Base-by-base conservation (phyloP, 1,139 yeast genomes). In the Spencermartinsiella ligniputridi region DNA sequence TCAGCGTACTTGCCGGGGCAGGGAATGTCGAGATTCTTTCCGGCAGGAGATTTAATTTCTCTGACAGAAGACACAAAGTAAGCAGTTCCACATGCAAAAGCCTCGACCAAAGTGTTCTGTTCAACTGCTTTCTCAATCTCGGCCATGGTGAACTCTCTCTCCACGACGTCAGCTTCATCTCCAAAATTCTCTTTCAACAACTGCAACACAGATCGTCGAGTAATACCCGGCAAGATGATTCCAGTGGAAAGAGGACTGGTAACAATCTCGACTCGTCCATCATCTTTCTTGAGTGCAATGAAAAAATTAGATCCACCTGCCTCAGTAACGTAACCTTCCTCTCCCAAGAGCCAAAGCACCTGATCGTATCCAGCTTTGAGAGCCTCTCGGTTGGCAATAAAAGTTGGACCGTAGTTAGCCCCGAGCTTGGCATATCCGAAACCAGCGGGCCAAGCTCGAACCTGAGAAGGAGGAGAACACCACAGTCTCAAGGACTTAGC, bases 401-500 rank as follows among this genome's bases (percentile, higher is more conserved):
- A 58, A 40, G 74, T 69, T 27, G 75, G 74, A 1, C 74, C 75
- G 53, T 71, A 71, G 63, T 71, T 71, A 48, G 74, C 75, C 40
- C 74, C 75, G 50, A 70, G 63, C 57, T 71, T 71, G 53, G 66
- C 65, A 59, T 65, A 60, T 33, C 75, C 75, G 44, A 68, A 70
- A 45, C 75, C 75, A 39, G 74, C 73, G 39, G 73, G 74, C 74
- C 74, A 70, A 3, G 74, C 74, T 54, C 75, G 65, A 30, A 70
- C 70, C 18, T 57, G 60, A 58, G 42, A 69, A 52, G 58, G 72
- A 57, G 54, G 52, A n/a, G 63, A 59, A 40, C 56, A 51, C 48
- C 62, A 69, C 56, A 70, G 61, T 39, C 66, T 63, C 41, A 69
- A 64, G 8, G 73, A 68, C 56, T 63, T 62, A 22, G 50, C 45